Base-by-base conservation (phyloP, 345 rosid genomes). In the Punica granatum region DNA sequence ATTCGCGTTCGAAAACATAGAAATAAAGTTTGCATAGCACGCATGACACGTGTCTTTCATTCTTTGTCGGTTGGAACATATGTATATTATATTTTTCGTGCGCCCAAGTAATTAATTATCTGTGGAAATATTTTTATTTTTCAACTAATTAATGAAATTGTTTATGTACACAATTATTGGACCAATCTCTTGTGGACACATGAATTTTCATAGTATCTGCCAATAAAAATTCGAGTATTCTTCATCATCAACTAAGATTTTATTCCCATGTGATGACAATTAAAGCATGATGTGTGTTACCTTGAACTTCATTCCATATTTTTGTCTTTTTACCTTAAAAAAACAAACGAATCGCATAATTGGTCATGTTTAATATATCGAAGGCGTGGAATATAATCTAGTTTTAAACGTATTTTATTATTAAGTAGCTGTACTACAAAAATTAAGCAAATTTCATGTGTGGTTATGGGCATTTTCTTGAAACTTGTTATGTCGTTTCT, bases 401-500 rank as follows among this genome's bases (percentile, higher is more conserved):
- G 21, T 0, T 61, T 33, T 19, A 11, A 34, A 31, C 34, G 23
- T 10, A n/a, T n/a, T n/a, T n/a, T n/a, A n/a, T n/a, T n/a, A n/a
- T n/a, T 23, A 35, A 35, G 16, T 35, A 19, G 65, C 19, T 10
- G 43, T 2, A 21, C 14, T 25, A 41, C 16, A 23, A 10, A 37
- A 37, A 39, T 7, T 28, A 12, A 28, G 1, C 1, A 16, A 63
- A 63, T 14, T 21, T 37, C 10, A 9, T 37, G 14, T 26, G n/a
- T 4, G 12, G 33, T 63, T 6, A n/a, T 25, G 44, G 15, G 15
- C 44, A 37, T 30, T 49, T 33, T 54, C 26, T 67, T 26, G 51
- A 59, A 54, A 67, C 63, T 35, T 67, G 63, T 41, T 56, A 48
- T 66, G 58, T 48, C 60, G 58, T 42, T 4, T 33, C 69, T 30